phyloP scores from a whole-genome alignment of 2,329 filamentous ascomycete species.

The Phialocephala subalpina region DNA sequence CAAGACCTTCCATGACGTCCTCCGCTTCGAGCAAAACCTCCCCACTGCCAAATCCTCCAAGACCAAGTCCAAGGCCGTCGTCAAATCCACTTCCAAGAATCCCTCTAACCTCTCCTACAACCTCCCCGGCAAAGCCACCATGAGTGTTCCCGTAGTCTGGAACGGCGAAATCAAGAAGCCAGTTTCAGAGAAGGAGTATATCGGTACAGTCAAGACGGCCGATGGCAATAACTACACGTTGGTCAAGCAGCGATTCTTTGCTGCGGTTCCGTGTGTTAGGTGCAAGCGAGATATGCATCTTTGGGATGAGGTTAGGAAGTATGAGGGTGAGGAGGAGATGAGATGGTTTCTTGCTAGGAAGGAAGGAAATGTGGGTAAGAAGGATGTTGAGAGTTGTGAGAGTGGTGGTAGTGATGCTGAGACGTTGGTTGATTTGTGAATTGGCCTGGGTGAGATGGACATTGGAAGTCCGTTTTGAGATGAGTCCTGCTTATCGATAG shows the following conservation, averaged over 20 bases:
- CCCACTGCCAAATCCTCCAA: neutral
- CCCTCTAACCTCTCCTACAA: neutral
- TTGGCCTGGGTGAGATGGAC: neutral
- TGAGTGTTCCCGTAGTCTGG: neutral
- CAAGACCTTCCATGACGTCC: neutral
- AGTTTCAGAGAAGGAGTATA: neutral
- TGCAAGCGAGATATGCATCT: conserved; percentile 11
- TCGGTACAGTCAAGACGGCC: neutral
- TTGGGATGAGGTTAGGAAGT: conserved; percentile 8
- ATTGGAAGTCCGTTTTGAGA: neutral
- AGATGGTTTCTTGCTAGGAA: conserved; percentile 13
- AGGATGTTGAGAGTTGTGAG: neutral
- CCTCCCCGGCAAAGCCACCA: neutral
- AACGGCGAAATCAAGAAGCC: conserved; percentile 5
- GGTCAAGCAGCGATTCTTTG: conserved; percentile 7
- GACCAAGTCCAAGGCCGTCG: neutral
- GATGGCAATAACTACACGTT: conserved; percentile 4
- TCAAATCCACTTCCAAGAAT: neutral
- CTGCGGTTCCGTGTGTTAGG: neutral
- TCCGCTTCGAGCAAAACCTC: conserved; percentile 5
- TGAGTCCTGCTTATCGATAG: neutral
- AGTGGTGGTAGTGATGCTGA: neutral
- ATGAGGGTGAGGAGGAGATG: conserved; percentile 13
- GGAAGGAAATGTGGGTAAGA: neutral
- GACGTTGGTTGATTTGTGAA: conserved; percentile 3